Evolutionary conservation across 2,329 filamentous ascomycete genomes (phyloP).

Genomic region (Coniella vitis): DNA sequence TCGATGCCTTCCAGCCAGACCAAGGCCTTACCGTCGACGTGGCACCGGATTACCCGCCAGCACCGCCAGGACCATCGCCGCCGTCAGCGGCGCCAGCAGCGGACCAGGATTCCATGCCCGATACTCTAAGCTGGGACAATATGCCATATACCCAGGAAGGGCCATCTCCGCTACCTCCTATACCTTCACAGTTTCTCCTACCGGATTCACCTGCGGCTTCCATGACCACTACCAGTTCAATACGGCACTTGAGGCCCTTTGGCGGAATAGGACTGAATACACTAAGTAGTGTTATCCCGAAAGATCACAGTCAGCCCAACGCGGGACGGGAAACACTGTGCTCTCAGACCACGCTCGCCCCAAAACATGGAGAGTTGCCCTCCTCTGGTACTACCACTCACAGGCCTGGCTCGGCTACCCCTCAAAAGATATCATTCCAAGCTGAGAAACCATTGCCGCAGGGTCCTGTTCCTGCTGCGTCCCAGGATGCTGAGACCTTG

Average conservation of each 20-base stretch:
- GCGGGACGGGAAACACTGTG: constrained; percentile 22
- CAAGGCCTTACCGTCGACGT: constrained; percentile 21
- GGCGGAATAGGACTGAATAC: constrained; percentile 49
- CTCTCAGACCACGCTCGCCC: constrained; percentile 7
- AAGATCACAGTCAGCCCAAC: constrained; percentile 25
- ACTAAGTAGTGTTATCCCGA: constrained; percentile 35
- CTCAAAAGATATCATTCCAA: not conserved
- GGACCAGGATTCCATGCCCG: constrained; percentile 38
- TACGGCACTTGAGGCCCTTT: constrained; percentile 48
- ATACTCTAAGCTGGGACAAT: constrained; percentile 48
- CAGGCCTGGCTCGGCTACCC: constrained; percentile 7
- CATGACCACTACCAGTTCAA: constrained; percentile 42
- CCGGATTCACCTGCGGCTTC: constrained; percentile 45
- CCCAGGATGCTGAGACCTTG: constrained; percentile 27
- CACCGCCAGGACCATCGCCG: not conserved
- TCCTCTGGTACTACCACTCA: not conserved
- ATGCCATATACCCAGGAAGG: constrained; percentile 33
- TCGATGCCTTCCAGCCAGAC: constrained; percentile 30
- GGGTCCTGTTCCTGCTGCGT: constrained; percentile 7
- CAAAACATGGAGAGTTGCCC: constrained; percentile 15
- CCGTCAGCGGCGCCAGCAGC: constrained; percentile 5
- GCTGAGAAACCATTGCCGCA: not conserved
- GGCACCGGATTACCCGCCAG: constrained; percentile 1
- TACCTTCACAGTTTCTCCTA: constrained; percentile 44
- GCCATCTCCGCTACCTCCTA: constrained; percentile 33